phyloP scores from a whole-genome alignment of 768 basidiomycete species.

The Phanerochaete sordida region DNA sequence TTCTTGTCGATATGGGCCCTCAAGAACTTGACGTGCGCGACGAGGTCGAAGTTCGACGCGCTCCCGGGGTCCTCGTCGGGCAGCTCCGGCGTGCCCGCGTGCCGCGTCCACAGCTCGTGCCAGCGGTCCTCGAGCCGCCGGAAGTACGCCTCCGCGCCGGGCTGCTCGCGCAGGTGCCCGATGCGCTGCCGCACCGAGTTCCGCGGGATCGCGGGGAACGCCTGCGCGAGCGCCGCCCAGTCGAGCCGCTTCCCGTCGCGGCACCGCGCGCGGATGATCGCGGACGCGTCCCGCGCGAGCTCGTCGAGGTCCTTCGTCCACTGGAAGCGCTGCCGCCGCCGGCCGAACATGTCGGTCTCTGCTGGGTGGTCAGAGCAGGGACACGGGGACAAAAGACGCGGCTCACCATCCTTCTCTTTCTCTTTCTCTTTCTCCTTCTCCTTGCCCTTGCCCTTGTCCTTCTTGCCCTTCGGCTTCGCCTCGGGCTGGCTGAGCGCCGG shows the following conservation, averaged over 20 bases:
- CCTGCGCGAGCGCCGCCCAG: conserved; percentile 69
- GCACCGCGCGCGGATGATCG: conserved; percentile 78
- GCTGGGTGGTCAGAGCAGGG: neutral
- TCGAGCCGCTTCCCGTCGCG: conserved; percentile 57
- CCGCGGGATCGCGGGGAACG: conserved; percentile 74
- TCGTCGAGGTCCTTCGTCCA: conserved; percentile 92
- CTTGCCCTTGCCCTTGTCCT: conserved; percentile 28
- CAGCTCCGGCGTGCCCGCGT: conserved; percentile 63
- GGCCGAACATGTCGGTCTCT: conserved; percentile 8
- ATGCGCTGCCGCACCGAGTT: conserved; percentile 72
- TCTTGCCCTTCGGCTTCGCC: neutral
- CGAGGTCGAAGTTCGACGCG: conserved; percentile 73
- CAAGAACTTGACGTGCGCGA: conserved; percentile 77
- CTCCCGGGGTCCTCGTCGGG: conserved; percentile 70
- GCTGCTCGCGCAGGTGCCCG: conserved; percentile 52
- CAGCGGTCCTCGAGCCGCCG: conserved; percentile 79
- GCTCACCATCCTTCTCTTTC: conserved; percentile 1
- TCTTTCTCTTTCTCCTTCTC: conserved; percentile 31
- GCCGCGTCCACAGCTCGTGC: conserved; percentile 71
- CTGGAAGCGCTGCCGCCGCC: conserved; percentile 63
- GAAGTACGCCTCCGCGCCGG: conserved; percentile 71
- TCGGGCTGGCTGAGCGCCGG: conserved; percentile 31
- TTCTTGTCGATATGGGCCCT: conserved; percentile 82
- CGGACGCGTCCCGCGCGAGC: conserved; percentile 78
- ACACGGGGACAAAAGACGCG: neutral